Base-by-base conservation (phyloP, 148 eudicot species). In the Amaranthus cruentus region DNA sequence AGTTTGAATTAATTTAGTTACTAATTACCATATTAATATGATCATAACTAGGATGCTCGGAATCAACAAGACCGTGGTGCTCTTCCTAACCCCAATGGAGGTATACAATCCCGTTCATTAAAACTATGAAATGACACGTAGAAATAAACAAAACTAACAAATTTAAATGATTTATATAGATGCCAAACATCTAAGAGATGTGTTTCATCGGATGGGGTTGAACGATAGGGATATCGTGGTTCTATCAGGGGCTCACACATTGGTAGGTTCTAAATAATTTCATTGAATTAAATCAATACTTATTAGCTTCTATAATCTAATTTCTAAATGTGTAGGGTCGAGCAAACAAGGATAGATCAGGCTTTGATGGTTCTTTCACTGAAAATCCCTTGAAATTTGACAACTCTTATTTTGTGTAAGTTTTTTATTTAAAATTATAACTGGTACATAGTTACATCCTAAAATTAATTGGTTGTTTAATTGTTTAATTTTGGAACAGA, bases 301-400 rank as follows among this genome's bases (percentile, higher is more conserved):
- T 18, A 18, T 18, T 18, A 18, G 18, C 18, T 18, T 18, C 18
- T 18, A 18, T 18, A 18, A 18, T 18, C 18, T 18, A 18, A 18
- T 18, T 18, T 18, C 5, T 55, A 14, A 9, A 62, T 62, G 54
- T 44, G 13, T 68, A 93, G 98, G 98, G 96, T 50, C 85, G 79
- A 75, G 98, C 93, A 76, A 88, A 88, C 78, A 76, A 73, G 48
- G 93, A 92, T 59, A 88, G 88, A 76, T 87, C 98, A 15, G 98
- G 96, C 55, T 93, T 88, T 73, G 93, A 87, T 11, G 98, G 96
- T 61, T 85, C 96, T 18, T 93, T 95, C 88, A 93, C 98, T 5
- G 62, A 58, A 51, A 80, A 88, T 21, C 98, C 98, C 43, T 56
- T 90, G 77, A 93, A 85, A 66, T 93, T 93, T 52, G 96, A 93